These are phyloP conservation scores for Trypanosoma caninum DNA, from an alignment of 208 protist genomes.

Conservation along the genomic window DNA sequence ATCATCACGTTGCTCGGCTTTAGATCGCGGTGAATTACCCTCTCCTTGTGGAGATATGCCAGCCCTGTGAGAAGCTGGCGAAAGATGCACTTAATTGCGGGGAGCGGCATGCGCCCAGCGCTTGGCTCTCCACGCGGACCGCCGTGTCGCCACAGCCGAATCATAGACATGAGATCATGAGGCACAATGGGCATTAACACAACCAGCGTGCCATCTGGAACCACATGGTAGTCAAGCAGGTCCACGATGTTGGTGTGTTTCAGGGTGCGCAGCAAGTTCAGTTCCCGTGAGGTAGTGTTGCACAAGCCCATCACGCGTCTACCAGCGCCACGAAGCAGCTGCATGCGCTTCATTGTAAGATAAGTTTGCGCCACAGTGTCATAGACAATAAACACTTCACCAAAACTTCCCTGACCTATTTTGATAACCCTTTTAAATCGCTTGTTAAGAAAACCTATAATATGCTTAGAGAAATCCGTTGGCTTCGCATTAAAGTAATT, in stretches of 20 bases:
- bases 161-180: slow-evolving; percentile 66
- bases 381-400: slow-evolving; percentile 83
- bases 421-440: slow-evolving; percentile 71
- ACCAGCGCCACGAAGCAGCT: slow-evolving; percentile 53
- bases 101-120: slow-evolving; percentile 56
- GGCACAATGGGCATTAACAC: slow-evolving; percentile 73
- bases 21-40: slow-evolving; percentile 83
- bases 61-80: slow-evolving; percentile 72
- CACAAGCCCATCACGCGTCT: slow-evolving; percentile 48
- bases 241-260: slow-evolving; percentile 66
- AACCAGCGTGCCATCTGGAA: slow-evolving; percentile 59
- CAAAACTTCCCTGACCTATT: slow-evolving; percentile 85
- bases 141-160: slow-evolving; percentile 40
- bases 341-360: slow-evolving; percentile 85
- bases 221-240: slow-evolving; percentile 67
- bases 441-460: slow-evolving; percentile 28
- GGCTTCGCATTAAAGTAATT: background rate
- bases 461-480: background rate
- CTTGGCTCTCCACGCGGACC: slow-evolving; percentile 22
- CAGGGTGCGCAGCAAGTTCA: slow-evolving; percentile 67
- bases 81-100: slow-evolving; percentile 80
- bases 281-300: slow-evolving; percentile 72
- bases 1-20: slow-evolving; percentile 91
- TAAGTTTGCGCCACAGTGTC: slow-evolving; percentile 62
- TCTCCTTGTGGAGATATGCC: slow-evolving; percentile 73